phyloP scores from a whole-genome alignment of 2,329 filamentous ascomycete genomes.

The Fusarium sp. region DNA sequence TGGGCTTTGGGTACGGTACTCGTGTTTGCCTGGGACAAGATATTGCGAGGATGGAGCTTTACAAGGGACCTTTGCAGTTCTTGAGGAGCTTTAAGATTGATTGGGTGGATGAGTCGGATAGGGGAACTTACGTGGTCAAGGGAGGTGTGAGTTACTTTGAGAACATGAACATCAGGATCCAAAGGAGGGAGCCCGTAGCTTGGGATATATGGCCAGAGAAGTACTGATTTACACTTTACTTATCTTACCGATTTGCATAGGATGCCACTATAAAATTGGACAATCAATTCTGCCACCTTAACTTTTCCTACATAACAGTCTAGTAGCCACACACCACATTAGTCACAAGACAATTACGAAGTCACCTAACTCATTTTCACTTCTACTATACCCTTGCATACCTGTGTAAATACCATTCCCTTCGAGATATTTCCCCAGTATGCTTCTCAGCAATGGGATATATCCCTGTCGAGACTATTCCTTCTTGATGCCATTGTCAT shows the following conservation, averaged over 20 bases:
- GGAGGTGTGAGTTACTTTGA: slow-evolving; percentile 42
- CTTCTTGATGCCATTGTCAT: not conserved
- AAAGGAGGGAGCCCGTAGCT: slow-evolving; percentile 2
- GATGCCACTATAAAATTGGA: too few species aligned
- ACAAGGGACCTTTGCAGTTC: slow-evolving; percentile 36
- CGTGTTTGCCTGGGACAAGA: slow-evolving; percentile 61
- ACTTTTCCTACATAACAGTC: too few species aligned
- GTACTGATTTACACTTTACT: too few species aligned
- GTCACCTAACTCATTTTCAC: too few species aligned
- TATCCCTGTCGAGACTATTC: not conserved
- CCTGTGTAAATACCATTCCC: not conserved
- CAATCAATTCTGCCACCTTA: too few species aligned
- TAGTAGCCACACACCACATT: too few species aligned
- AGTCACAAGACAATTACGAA: fast-evolving
- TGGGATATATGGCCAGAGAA: fast-evolving
- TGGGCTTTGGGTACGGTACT: slow-evolving; percentile 57
- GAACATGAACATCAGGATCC: slow-evolving; percentile 31
- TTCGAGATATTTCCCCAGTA: not conserved
- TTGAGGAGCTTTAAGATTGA: slow-evolving; percentile 37
- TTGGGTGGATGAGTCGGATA: slow-evolving; percentile 17
- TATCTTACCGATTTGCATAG: too few species aligned
- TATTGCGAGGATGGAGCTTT: slow-evolving; percentile 59
- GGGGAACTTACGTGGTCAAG: slow-evolving; percentile 31
- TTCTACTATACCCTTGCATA: not conserved
- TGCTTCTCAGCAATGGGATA: not conserved